phyloP scores from a whole-genome alignment of 768 basidiomycete genomes.

The Termitomyces heimii region DNA sequence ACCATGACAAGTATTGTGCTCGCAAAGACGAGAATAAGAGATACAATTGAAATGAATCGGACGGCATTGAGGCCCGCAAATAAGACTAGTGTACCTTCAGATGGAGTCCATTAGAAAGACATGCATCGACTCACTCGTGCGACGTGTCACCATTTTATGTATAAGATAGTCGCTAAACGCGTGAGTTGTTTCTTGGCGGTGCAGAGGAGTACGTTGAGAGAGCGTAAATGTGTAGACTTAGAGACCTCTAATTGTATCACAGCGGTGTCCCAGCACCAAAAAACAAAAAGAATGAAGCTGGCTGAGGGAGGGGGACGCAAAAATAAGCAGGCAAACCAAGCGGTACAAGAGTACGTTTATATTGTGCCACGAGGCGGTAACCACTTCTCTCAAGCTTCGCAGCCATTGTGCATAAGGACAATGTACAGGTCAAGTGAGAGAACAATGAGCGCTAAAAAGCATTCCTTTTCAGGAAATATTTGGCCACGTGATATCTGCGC shows the following conservation, averaged over 20 bases:
- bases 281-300: conserved; percentile 10
- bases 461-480: conserved; percentile 1
- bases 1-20: conserved; percentile 71
- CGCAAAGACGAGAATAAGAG: conserved; percentile 75
- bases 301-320: conserved; percentile 1
- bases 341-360: conserved; percentile 9
- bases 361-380: conserved; percentile 2
- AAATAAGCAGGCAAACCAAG: background rate
- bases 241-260: conserved; percentile 5
- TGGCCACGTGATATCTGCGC: conserved; percentile 7
- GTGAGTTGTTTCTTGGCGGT: background rate
- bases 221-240: conserved; percentile 2
- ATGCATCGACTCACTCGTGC: conserved; percentile 22
- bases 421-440: conserved; percentile 8
- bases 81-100: conserved; percentile 21
- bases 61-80: conserved; percentile 78
- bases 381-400: background rate
- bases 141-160: conserved; percentile 25
- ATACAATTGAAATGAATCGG: conserved; percentile 70
- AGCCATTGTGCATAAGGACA: conserved; percentile 12
- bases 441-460: conserved; percentile 14
- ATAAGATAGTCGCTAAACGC: background rate
- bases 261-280: conserved; percentile 28
- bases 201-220: conserved; percentile 10
- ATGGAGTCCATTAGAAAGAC: background rate